Conservation (phyloP, 331 rosid genomes). For the Quercus phellos region DNA sequence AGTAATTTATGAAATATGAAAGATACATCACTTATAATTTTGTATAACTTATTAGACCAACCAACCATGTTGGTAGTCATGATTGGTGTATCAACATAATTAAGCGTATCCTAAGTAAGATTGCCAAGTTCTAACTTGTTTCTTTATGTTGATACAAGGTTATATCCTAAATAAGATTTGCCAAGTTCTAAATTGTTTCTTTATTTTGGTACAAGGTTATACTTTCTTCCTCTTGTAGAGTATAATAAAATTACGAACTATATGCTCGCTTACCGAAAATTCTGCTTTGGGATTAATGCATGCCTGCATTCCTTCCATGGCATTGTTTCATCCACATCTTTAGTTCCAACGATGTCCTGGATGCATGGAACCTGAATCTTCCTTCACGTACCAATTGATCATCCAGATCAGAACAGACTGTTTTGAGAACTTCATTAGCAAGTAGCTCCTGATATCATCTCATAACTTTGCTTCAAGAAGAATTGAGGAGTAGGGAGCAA, state of each 20-base stretch:
- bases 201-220: neutral
- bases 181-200: neutral
- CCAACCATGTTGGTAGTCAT: neutral
- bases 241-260: neutral
- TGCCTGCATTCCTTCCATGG: neutral
- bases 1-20: too few relatives aligned
- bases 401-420: neutral
- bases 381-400: neutral
- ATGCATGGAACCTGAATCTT: constrained; percentile 13
- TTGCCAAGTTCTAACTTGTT: neutral
- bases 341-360: constrained; percentile 5
- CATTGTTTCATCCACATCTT: constrained; percentile 7
- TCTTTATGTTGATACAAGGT: neutral
- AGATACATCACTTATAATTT: neutral
- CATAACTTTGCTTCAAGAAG: constrained; percentile 73
- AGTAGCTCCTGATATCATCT: constrained; percentile 24
- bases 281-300: neutral
- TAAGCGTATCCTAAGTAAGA: too few relatives aligned
- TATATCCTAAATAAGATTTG: neutral
- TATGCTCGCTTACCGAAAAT: constrained; percentile 2
- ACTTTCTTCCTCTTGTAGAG: neutral
- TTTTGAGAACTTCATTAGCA: constrained; percentile 5
- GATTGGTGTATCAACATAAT: neutral
- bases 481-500: constrained; percentile 81
- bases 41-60: neutral